Evolutionary conservation across 352 stramenopile species (phyloP).

Genomic region (Phytophthora gonapodyides): DNA sequence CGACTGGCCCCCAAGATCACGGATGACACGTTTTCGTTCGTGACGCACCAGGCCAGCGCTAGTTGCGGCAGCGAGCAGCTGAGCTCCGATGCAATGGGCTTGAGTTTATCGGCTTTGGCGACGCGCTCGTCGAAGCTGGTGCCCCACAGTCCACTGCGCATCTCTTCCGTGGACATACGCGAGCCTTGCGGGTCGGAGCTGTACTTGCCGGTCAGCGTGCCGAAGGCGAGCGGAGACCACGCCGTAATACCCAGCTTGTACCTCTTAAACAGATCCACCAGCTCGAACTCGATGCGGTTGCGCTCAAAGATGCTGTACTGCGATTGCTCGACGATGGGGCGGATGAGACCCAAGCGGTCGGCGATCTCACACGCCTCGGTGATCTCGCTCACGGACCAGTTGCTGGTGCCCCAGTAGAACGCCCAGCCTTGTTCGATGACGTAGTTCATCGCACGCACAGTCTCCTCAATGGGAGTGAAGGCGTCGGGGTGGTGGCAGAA

Average conservation of each 20-base stretch:
- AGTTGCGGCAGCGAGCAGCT: slow-evolving; percentile 12
- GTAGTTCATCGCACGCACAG: background rate
- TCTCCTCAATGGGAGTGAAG: slow-evolving; percentile 5
- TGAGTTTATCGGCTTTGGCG: slow-evolving; percentile 13
- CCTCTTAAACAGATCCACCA: background rate
- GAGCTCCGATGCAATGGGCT: slow-evolving; percentile 9
- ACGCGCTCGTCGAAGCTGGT: slow-evolving; percentile 3
- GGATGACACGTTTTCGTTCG: slow-evolving; percentile 9
- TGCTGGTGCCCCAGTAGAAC: slow-evolving; percentile 5
- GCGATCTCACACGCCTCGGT: slow-evolving; percentile 38
- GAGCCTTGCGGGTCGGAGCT: slow-evolving; percentile 2
- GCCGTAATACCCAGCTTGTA: slow-evolving; percentile 1
- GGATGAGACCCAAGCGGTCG: slow-evolving; percentile 20
- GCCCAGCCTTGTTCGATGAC: slow-evolving; percentile 1
- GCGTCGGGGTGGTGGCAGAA: slow-evolving; percentile 10
- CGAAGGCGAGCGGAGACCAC: slow-evolving; percentile 2
- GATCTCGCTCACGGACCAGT: slow-evolving; percentile 34
- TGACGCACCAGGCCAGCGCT: slow-evolving; percentile 1
- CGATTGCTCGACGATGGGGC: slow-evolving; percentile 10
- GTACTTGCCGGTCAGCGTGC: slow-evolving; percentile 4
- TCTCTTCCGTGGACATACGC: background rate
- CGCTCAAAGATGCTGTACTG: slow-evolving; percentile 6
- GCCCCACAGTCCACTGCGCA: slow-evolving; percentile 3
- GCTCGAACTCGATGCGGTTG: background rate
- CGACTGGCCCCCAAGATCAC: slow-evolving; percentile 10